Conservation (phyloP, 2,329 filamentous ascomycete species). For the Diaporthe ampelina region DNA sequence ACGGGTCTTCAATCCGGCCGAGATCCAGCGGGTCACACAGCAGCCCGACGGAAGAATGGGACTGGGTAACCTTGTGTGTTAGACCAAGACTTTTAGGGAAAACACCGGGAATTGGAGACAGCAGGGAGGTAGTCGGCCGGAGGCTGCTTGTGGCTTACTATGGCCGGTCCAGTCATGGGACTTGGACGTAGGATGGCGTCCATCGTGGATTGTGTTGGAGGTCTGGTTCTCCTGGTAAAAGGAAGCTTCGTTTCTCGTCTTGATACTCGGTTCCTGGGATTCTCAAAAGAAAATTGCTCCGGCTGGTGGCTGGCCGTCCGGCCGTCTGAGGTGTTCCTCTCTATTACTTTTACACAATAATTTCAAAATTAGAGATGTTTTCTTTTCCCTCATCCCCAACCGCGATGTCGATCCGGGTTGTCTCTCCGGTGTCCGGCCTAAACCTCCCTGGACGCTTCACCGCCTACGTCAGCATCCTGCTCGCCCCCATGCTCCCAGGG, state of each 20-base stretch:
- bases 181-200: constrained; percentile 30
- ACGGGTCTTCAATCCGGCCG: constrained; percentile 63
- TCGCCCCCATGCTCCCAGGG: not conserved
- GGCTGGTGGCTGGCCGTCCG: constrained; percentile 19
- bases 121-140: not conserved
- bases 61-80: constrained; percentile 64
- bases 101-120: not conserved
- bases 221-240: not conserved
- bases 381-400: not conserved
- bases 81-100: not conserved
- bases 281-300: constrained; percentile 6
- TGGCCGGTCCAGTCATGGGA: constrained; percentile 13
- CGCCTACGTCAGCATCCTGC: constrained; percentile 8
- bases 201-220: constrained; percentile 10
- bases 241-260: not conserved
- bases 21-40: constrained; percentile 64
- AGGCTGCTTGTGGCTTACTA: constrained; percentile 15
- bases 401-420: not conserved
- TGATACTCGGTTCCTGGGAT: not conserved
- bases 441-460: constrained; percentile 17
- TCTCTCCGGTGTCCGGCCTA: not conserved
- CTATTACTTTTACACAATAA: constrained; percentile 13
- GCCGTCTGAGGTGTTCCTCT: constrained; percentile 1
- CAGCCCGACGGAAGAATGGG: constrained; percentile 69
- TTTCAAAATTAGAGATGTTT: not conserved